phyloP scores from a whole-genome alignment of 2,329 filamentous ascomycete species.

The Neoarthrinium moseri region DNA sequence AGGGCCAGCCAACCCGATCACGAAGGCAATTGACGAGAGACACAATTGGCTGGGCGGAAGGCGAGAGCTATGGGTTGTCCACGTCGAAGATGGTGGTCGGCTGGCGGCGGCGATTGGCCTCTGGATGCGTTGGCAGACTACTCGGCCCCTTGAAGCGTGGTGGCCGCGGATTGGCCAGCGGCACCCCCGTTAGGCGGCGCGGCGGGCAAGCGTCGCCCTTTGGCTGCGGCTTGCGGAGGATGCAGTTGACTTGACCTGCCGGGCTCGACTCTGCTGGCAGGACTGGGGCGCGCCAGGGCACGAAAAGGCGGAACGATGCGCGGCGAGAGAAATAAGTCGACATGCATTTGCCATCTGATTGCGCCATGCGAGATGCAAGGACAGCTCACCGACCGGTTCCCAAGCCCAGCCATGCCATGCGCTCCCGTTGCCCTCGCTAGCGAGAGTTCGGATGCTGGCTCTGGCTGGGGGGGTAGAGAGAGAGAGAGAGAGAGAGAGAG shows the following conservation, averaged over 20 bases:
- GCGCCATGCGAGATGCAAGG: constrained; percentile 1
- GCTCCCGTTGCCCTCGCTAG: neutral
- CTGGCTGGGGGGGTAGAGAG: neutral
- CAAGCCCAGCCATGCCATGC: no score
- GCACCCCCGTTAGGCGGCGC: neutral
- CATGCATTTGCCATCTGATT: neutral
- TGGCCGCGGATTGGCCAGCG: constrained; percentile 26
- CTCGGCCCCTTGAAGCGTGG: constrained; percentile 25
- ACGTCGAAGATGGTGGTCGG: constrained; percentile 8
- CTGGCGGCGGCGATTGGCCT: constrained; percentile 12
- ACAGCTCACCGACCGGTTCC: constrained; percentile 4
- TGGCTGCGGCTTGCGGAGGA: neutral
- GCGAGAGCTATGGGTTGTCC: neutral
- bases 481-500: no score
- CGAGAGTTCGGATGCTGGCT: neutral
- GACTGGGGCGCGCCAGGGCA: neutral
- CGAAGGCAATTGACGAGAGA: neutral
- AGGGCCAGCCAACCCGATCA: constrained; percentile 4
- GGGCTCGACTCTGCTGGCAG: neutral
- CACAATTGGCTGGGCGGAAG: constrained; percentile 5
- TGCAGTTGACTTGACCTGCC: neutral
- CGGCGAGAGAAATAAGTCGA: neutral
- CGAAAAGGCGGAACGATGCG: neutral
- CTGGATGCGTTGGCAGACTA: constrained; percentile 16
- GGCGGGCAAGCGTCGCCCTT: constrained; percentile 10